A percentile compares a stretch with the other conserved stretches of the same genome.
Evolutionary conservation across 768 basidiomycete species (phyloP).

Genomic region (Rhodotorula kratochvilovae): DNA sequence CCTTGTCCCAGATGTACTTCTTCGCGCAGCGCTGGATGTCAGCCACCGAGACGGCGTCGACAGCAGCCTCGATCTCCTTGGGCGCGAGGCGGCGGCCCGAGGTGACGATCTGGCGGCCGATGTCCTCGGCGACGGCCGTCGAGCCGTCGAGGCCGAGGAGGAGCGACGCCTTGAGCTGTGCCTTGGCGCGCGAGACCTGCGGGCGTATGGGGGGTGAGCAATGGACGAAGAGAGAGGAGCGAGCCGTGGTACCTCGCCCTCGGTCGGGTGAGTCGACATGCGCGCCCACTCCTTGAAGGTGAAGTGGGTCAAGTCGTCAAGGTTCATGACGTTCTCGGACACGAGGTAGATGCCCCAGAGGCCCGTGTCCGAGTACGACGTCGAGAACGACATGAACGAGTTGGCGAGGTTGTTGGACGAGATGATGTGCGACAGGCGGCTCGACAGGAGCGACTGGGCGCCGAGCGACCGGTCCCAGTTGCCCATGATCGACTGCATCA

Average conservation of each 20-base stretch:
- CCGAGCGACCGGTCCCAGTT: conserved; percentile 99
- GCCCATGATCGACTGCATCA: conserved; percentile 94
- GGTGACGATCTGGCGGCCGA: conserved; percentile 95
- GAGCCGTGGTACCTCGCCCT: conserved; percentile 37
- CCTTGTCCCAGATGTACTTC: conserved; percentile 55
- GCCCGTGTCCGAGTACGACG: conserved; percentile 96
- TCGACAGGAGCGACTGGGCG: conserved; percentile 79
- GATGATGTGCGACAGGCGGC: conserved; percentile 83
- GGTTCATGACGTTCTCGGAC: conserved; percentile 78
- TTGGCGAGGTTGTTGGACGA: conserved; percentile 94
- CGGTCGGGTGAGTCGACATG: conserved; percentile 80
- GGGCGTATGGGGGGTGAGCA: conserved; percentile 52
- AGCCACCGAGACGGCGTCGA: conserved; percentile 53
- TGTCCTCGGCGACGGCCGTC: conserved; percentile 94
- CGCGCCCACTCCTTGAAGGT: conserved; percentile 69
- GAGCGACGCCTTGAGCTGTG: conserved; percentile 91
- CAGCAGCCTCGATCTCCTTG: conserved; percentile 84
- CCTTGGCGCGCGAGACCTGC: conserved; percentile 88
- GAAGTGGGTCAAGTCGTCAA: conserved; percentile 90
- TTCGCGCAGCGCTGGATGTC: conserved; percentile 72
- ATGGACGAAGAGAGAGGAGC: background rate
- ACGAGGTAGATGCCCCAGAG: conserved; percentile 94
- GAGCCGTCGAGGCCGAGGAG: conserved; percentile 89
- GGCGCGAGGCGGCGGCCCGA: conserved; percentile 85
- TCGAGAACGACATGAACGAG: conserved; percentile 99